Evolutionary conservation across 768 basidiomycete species (phyloP), one percentile per base, ranked within the genome.

Genomic region (Fomitopsis pulvina): DNA sequence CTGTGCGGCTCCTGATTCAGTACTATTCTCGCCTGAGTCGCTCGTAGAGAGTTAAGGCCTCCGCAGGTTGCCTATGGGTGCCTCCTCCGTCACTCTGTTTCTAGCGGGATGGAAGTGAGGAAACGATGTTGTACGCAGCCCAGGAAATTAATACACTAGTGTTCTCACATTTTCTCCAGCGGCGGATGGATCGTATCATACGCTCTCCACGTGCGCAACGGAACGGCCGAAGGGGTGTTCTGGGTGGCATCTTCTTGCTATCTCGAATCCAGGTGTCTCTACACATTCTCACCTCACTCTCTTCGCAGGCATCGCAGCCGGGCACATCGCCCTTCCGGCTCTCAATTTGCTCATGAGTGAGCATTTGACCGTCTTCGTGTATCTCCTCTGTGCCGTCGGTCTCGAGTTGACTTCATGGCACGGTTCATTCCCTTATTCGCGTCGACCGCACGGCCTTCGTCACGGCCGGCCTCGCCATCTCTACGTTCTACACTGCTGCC

Each of bases 151-250:
- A n/a, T n/a, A n/a, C n/a, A n/a, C n/a, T n/a, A n/a, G n/a, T n/a
- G n/a, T n/a, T n/a, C n/a, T n/a, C n/a, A n/a, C n/a, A n/a, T n/a
- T n/a, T n/a, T n/a, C n/a, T n/a, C n/a, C 22, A 63, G 62, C 25
- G 62, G 60, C 26, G 63, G 63, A 1, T 65, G 62, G 63, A 65
- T 63, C 29, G 63, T 65, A 2, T 58, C 63, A 0, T 65, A 59
- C 45, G 48, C 63, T 20, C 53, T 62, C 20, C 54, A 60, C 20
- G 63, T 61, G 21, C 57, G 62, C 40, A 53, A 63, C 14, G 62
- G 62, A 41, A 57, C 50, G 25, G 57, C 62, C 1, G 58, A 62
- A 32, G 56, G 62, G 10, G 62, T 62, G 4, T 62, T 60, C 3
- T 65, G 62, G 59, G 62, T 62, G 3, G 60, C 63, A 9, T 62